Evolutionary conservation across 2,329 filamentous ascomycete species (phyloP), one percentile per base, ranked within the genome.

Genomic region (Microsporum ferrugineum): DNA sequence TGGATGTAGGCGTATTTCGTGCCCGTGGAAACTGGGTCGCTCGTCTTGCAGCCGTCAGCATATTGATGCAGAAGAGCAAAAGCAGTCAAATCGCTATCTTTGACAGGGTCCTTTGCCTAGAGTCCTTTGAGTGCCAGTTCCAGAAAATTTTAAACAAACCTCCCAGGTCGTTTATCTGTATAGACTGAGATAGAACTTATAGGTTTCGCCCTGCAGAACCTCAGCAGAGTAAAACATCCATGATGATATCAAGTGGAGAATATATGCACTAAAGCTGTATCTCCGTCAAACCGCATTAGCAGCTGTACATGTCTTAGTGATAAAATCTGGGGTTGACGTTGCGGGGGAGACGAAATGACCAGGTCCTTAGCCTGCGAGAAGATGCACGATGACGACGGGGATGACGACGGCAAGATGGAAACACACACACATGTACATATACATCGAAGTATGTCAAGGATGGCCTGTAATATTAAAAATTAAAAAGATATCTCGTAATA

Each of bases 11-110:
- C 3, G 51, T 66, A n/a, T 34, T 65, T 17, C 59, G 64, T 5
- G 63, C 63, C 3, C 61, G 61, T 51, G 53, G 57, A 10, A 66
- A 65, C 51, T 65, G 63, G 63, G 23, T 41, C 3, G 64, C 61
- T 1, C 57, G 64, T 29, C 62, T 66, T 36, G 63, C 61, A 3
- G 61, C 45, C 8, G 33, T 47, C 47, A 38, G 53, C 36, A 57
- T 57, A 10, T 36, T 57, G 31, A 23, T n/a, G 6, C 53, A 57
- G 31, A 57, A 23, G 23, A 33, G n/a, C 3, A 31, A 34, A 29
- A 6, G 33, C 27, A 4, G 3, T 4, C n/a, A 33, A 2, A 56
- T 31, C 3, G 51, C 23, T n/a, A 27, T 57, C 1, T 39, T 38
- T n/a, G 33, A 23, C 8, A 31, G 31, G 27, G 6, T 12, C 4